Percentiles rank a stretch among this genome's conserved stretches.
Conservation (phyloP, 257 asterid species). For the Jasminum sambac region DNA sequence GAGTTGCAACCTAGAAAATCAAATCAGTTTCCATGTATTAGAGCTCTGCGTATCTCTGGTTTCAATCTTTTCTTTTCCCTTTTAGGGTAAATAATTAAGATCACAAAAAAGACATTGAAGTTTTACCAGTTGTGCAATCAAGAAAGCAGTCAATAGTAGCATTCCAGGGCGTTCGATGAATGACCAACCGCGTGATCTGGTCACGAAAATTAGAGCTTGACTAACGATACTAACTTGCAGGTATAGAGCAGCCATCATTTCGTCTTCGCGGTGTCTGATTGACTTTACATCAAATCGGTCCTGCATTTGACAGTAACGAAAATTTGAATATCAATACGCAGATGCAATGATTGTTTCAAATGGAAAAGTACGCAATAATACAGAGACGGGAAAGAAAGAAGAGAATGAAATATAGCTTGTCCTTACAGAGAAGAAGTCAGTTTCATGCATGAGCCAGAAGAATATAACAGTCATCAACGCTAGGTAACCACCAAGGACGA, state of each 20-base stretch:
- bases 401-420: neutral
- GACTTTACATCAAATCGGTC: slow-evolving; percentile 66
- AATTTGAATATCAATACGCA: neutral
- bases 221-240: slow-evolving; percentile 98
- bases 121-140: slow-evolving; percentile 75
- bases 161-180: slow-evolving; percentile 76
- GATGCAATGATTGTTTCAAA: neutral
- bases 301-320: slow-evolving; percentile 30
- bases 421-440: slow-evolving; percentile 74
- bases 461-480: slow-evolving; percentile 88
- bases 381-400: neutral
- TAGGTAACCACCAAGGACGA: slow-evolving; percentile 80
- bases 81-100: neutral
- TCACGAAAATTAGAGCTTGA: slow-evolving; percentile 87
- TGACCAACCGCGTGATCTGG: slow-evolving; percentile 88
- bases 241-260: slow-evolving; percentile 87
- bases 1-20: slow-evolving; percentile 66
- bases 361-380: neutral
- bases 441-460: slow-evolving; percentile 72
- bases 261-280: slow-evolving; percentile 36
- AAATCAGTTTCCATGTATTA: slow-evolving; percentile 7
- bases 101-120: neutral
- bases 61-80: neutral
- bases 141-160: slow-evolving; percentile 63
- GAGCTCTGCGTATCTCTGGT: neutral